These are phyloP conservation scores for Myxozyma nipponensis DNA, from an alignment of 805 yeast genomes.

Conservation along the genomic window DNA sequence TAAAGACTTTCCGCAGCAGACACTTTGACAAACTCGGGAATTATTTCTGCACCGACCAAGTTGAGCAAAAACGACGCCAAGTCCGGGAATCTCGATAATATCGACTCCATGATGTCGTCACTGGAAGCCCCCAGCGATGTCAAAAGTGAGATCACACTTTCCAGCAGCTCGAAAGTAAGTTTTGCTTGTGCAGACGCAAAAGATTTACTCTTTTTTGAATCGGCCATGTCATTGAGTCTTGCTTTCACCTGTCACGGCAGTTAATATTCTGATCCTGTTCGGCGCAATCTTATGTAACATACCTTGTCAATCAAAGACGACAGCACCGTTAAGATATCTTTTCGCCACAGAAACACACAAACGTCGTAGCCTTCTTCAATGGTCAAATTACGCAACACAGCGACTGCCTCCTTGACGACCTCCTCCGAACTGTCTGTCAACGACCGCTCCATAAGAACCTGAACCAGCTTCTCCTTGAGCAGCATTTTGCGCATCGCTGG, in stretches of 20 bases:
- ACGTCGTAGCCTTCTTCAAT: slow-evolving; percentile 87
- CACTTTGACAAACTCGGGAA: slow-evolving; percentile 20
- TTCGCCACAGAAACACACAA: slow-evolving; percentile 70
- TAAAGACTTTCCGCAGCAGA: slow-evolving; percentile 35
- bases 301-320: slow-evolving; percentile 14
- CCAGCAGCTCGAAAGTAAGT: slow-evolving; percentile 61
- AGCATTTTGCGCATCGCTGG: slow-evolving; percentile 56
- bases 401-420: slow-evolving; percentile 74
- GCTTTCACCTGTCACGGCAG: slow-evolving; percentile 1
- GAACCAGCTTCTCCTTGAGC: slow-evolving; percentile 67
- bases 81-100: slow-evolving; percentile 37
- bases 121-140: slow-evolving; percentile 48
- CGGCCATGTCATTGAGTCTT: neutral
- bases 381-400: slow-evolving; percentile 72
- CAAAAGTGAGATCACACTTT: slow-evolving; percentile 65
- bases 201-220: neutral
- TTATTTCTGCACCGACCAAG: slow-evolving; percentile 8
- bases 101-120: slow-evolving; percentile 21
- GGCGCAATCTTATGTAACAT: neutral
- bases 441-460: slow-evolving; percentile 57
- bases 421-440: slow-evolving; percentile 68
- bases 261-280: neutral
- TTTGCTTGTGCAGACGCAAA: slow-evolving; percentile 40
- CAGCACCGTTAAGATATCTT: slow-evolving; percentile 61
- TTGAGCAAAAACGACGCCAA: slow-evolving; percentile 23